phyloP scores from a whole-genome alignment of 1,284 basidiomycete genomes.

The Volvariella surrecta region DNA sequence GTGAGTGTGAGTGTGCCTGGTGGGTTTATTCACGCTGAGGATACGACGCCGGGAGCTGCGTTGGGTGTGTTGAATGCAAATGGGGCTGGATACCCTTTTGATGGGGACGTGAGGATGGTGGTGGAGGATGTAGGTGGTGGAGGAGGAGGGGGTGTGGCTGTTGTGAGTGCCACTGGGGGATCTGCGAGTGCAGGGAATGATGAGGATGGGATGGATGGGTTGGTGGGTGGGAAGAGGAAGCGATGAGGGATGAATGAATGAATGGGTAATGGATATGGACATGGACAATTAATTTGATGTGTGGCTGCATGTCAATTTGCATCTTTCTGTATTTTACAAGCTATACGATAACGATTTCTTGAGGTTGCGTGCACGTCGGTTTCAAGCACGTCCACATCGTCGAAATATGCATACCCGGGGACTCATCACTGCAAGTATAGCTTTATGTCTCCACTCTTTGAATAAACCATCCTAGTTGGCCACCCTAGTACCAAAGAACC shows the following conservation, averaged over 20 bases:
- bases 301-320: too few species aligned
- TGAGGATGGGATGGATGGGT: background rate
- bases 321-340: too few species aligned
- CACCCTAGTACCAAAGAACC: too few species aligned
- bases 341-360: too few species aligned
- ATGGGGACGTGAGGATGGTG: conserved; percentile 1
- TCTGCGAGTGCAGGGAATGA: background rate
- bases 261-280: background rate
- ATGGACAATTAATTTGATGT: too few species aligned
- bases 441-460: too few species aligned
- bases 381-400: too few species aligned
- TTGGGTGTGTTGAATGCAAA: background rate
- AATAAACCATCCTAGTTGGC: too few species aligned
- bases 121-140: background rate
- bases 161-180: background rate
- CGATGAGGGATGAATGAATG: background rate
- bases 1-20: background rate
- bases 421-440: too few species aligned
- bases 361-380: too few species aligned
- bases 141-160: background rate
- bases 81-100: background rate
- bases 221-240: conserved; percentile 2
- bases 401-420: too few species aligned
- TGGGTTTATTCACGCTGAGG: background rate
- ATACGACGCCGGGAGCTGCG: background rate